Percentiles rank a stretch among this genome's conserved stretches.
Conservation (phyloP, 2,329 filamentous ascomycete species). For the Colletotrichum tofieldiae region DNA sequence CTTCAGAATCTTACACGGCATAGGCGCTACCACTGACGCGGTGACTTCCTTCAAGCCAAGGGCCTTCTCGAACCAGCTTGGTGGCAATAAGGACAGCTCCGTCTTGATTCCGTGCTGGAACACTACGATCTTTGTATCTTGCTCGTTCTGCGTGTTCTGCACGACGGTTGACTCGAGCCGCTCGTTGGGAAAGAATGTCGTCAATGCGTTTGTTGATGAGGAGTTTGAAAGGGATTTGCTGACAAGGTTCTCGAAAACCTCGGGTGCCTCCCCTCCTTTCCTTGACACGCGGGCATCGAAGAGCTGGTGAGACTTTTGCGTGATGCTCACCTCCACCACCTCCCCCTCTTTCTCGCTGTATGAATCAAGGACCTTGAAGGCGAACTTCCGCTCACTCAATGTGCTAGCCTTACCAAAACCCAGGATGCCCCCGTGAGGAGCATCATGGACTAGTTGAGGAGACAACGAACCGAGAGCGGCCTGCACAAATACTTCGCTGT, state of each 20-base stretch:
- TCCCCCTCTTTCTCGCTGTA: slow-evolving; percentile 76
- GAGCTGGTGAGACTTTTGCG: slow-evolving; percentile 63
- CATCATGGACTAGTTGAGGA: slow-evolving; percentile 22
- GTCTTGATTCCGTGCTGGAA: slow-evolving; percentile 80
- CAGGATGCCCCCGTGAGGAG: slow-evolving; percentile 66
- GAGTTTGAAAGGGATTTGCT: slow-evolving; percentile 54
- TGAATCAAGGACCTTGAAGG: slow-evolving; percentile 72
- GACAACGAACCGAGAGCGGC: slow-evolving; percentile 76
- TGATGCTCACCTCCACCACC: slow-evolving; percentile 68
- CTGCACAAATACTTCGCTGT: slow-evolving; percentile 86
- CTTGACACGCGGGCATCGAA: slow-evolving; percentile 65
- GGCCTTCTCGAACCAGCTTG: slow-evolving; percentile 89
- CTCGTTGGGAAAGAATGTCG: slow-evolving; percentile 86
- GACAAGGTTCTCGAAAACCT: slow-evolving; percentile 63
- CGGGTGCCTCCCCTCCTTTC: slow-evolving; percentile 55
- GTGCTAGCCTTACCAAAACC: slow-evolving; percentile 67
- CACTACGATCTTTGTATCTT: slow-evolving; percentile 77
- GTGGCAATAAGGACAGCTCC: slow-evolving; percentile 71
- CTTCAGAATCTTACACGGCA: slow-evolving; percentile 96
- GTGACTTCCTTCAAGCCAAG: slow-evolving; percentile 85
- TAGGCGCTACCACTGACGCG: slow-evolving; percentile 90
- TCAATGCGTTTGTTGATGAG: slow-evolving; percentile 61
- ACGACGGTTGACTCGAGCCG: slow-evolving; percentile 87
- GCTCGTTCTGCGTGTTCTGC: slow-evolving; percentile 61
- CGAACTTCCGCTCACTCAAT: slow-evolving; percentile 62